Base-by-base conservation (phyloP, 257 asterid genomes). In the Paraleonurus japonicus region DNA sequence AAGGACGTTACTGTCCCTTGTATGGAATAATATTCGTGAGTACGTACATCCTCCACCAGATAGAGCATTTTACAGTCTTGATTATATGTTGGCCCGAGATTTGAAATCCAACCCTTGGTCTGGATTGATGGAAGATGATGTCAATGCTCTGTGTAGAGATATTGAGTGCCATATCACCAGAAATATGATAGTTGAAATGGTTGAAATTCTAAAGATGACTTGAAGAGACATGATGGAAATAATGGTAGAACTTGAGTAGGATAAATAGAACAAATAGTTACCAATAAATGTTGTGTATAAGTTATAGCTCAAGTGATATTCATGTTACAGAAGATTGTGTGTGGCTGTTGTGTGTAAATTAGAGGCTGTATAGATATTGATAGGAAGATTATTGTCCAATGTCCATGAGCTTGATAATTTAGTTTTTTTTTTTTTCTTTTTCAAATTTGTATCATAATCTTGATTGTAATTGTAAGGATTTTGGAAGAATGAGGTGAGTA, bases 111-210 rank as follows among this genome's bases (percentile, higher is more conserved):
- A 82, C 4, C 82, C 87, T 4, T 92, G 98, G 99, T 64, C 85
- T 55, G 73, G 79, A 58, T 71, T 62, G 67, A 60, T 90, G 15
- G 91, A 85, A 24, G 95, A 92, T 48, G 96, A 92, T 73, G 79
- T 76, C 15, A 80, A 71, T 75, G 85, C 78, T 57, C 50, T 89
- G 2, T 86, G 85, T 51, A 85, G 87, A 81, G 99, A 89, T 15
- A 64, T 87, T 1, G 99, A 88, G 71, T 83, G 76, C 80, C 85
- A 47, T 63, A 86, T 95, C 68, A 81, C 81, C 17, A 81, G 83
- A 41, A 87, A 88, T 50, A 60, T 89, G 86, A 85, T 92, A 71
- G 92, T 74, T 51, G 99, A 92, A 77, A 75, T 88, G 53, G 75
- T 86, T 45, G 61, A 77, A 71, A 47, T 65, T 60, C 62, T 24